Evolutionary conservation across 2,329 filamentous ascomycete species (phyloP), one percentile per base, ranked within the genome.

Genomic region (Mycosphaerelloides madeirae): DNA sequence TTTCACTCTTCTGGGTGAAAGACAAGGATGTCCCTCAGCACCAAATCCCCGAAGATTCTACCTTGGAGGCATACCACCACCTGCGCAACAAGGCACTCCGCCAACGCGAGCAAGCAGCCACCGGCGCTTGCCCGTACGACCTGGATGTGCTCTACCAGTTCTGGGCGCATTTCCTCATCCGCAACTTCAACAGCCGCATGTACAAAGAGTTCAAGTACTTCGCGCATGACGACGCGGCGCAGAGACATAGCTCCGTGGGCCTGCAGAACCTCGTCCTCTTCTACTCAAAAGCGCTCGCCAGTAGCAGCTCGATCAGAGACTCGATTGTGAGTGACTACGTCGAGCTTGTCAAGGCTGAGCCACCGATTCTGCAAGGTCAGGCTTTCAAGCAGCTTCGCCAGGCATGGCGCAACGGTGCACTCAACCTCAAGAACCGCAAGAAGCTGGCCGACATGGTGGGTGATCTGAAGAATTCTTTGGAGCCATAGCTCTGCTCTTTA

Each of bases 111-210:
- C 64, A 65, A 53, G 66, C 68, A 49, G 53, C 67, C 33, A 63
- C 64, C 51, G 70, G 69, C 53, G 67, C 51, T 43, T 74, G 70
- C 31, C 75, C 77, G 38, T 69, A 72, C 48, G 75, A 81, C 58
- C 81, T 84, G 74, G 75, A 79, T 60, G 74, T 80, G 46, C 75
- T 87, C 22, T 88, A 87, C 68, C 76, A 81, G 52, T 86, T 86
- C 69, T 89, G 84, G 83, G 80, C 80, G 15, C 78, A 84, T 63
- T 86, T 85, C 61, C 73, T 89, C 52, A 76, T 81, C 51, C 75
- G 79, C 58, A 83, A 85, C 67, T 88, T 89, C 75, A 85, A 89
- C 65, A 72, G 75, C 46, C 73, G 72, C 61, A 85, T 90, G 79
- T 89, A 89, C 68, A 72, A 79, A 61, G 84, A 89, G 64, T 88